Evolutionary conservation across 139 green algal species (phyloP).

Genomic region (Trebouxia sp.): DNA sequence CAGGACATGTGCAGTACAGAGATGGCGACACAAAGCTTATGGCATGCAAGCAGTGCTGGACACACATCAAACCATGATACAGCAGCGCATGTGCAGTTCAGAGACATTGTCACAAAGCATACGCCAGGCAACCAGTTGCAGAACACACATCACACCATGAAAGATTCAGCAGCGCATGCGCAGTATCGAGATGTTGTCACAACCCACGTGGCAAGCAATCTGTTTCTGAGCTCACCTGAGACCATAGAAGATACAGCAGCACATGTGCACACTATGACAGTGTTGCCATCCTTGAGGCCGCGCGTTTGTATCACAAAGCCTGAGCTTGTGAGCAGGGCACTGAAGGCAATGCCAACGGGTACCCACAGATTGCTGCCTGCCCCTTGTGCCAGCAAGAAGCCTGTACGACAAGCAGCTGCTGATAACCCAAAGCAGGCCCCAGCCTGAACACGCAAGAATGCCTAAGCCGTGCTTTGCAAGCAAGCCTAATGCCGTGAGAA

Average conservation of each 20-base stretch:
- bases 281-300: constrained; percentile 83
- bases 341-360: constrained; percentile 63
- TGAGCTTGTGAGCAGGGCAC: constrained; percentile 58
- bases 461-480: neutral
- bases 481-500: too few species aligned
- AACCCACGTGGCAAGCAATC: neutral
- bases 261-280: constrained; percentile 76
- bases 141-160: neutral
- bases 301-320: constrained; percentile 84
- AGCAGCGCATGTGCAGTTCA: neutral
- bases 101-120: neutral
- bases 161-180: neutral
- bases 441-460: constrained; percentile 54
- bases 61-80: neutral
- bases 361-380: constrained; percentile 48
- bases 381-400: constrained; percentile 68
- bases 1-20: too few species aligned
- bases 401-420: constrained; percentile 67
- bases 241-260: constrained; percentile 82
- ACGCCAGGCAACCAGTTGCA: neutral
- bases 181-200: neutral
- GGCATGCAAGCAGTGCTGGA: neutral
- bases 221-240: constrained; percentile 35
- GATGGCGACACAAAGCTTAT: too few species aligned
- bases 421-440: constrained; percentile 85